phyloP scores from a whole-genome alignment of 495 filamentous ascomycete genomes.

The Clohesyomyces aquaticus region DNA sequence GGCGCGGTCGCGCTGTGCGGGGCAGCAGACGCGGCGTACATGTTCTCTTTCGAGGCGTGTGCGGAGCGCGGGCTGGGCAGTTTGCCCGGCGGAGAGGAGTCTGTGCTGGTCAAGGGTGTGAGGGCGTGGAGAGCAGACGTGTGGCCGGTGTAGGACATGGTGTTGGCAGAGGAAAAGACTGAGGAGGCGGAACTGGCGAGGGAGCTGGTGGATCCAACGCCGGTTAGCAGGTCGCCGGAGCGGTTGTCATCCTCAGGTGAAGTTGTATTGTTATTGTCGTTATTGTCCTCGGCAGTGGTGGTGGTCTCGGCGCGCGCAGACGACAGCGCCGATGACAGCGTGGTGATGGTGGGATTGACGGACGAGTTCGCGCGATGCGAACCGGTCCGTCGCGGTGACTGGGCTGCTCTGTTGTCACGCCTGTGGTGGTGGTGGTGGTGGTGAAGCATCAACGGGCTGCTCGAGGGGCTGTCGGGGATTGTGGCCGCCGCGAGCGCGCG shows the following conservation, averaged over 20 bases:
- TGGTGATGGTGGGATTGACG: conserved; percentile 28
- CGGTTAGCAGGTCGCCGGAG: conserved; percentile 65
- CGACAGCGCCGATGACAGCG: conserved; percentile 19
- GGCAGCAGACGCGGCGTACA: conserved; percentile 34
- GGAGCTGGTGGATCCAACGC: conserved; percentile 68
- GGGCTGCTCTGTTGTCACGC: conserved; percentile 47
- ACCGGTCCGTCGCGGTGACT: conserved; percentile 36
- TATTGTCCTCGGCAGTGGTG: conserved; percentile 32
- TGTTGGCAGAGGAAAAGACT: conserved; percentile 58
- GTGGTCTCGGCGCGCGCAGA: neutral
- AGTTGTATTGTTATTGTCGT: conserved; percentile 26
- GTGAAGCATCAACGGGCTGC: conserved; percentile 74
- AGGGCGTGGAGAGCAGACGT: conserved; percentile 57
- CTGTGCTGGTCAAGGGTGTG: conserved; percentile 76
- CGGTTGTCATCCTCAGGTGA: conserved; percentile 56
- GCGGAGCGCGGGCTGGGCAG: conserved; percentile 55
- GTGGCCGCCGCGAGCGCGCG: conserved; percentile 40
- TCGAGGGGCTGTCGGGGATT: conserved; percentile 60
- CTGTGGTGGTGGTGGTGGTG: too few species aligned
- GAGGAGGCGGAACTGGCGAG: conserved; percentile 67
- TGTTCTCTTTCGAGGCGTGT: conserved; percentile 45
- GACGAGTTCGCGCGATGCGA: conserved; percentile 34
- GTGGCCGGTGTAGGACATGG: conserved; percentile 54
- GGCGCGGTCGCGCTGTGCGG: conserved; percentile 30
- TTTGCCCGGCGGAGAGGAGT: conserved; percentile 72